Evolutionary conservation across 2,329 filamentous ascomycete genomes (phyloP), one percentile per base, ranked within the genome.

Genomic region (Xylariaceae sp.): DNA sequence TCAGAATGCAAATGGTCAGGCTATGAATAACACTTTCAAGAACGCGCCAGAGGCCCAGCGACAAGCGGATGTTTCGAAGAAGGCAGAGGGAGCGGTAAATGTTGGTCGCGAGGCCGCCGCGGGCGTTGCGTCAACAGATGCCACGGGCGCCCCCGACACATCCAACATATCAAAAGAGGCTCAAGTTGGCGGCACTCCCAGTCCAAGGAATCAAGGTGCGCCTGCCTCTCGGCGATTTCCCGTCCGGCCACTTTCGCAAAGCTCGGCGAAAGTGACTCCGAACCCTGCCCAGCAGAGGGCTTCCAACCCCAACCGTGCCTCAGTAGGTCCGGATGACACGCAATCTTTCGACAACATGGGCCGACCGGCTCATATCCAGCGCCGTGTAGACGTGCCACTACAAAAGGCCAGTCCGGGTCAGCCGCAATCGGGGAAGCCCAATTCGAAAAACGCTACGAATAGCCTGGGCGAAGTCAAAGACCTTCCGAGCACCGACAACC

Each of bases 341-440:
- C 38, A 19, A n/a, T 13, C 13, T 8, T 22, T 51, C 8, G 57
- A 62, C 36, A 63, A 62, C 38, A 60, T 59, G 54, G 60, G 59
- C 12, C 47, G 50, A 16, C 60, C 60, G 4, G 46, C 51, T 12
- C 56, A 54, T 22, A 56, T 63, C 34, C 50, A 61, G 41, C 48
- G 54, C 34, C 51, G 52, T 28, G 51, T 62, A 17, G 59, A 63
- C 24, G 58, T 63, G 8, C 59, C 60, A n/a, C 42, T 63, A 12
- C 53, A 54, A 28, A 55, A 47, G 19, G 38, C 45, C 7, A 42
- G 37, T 3, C 43, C 37, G 28, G 51, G 45, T 19, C 47, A 50
- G 15, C 37, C 47, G 3, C 24, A 31, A 22, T 40, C 41, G 3
- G 24, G 39, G 16, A 48, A 45, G 17, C 47, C 41, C 15, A 40